phyloP scores from a whole-genome alignment of 169 alveolate genomes.

The Plasmodium malariae region DNA sequence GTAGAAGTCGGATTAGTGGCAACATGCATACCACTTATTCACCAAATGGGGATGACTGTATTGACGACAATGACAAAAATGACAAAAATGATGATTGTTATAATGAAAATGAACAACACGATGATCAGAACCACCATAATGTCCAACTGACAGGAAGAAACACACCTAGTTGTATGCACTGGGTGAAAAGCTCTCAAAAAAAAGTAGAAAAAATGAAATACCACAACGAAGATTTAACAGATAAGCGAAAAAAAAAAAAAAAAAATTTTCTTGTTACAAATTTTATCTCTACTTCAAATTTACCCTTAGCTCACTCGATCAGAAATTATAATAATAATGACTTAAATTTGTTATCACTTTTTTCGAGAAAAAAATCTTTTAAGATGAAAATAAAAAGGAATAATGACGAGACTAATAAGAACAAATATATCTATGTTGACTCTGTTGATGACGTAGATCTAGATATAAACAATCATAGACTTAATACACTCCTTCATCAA shows the following conservation, averaged over 20 bases:
- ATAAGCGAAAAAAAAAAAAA: not conserved
- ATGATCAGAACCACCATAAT: too few species aligned
- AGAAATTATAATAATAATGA: slow-evolving; percentile 14
- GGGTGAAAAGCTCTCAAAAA: not conserved
- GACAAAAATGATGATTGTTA: too few species aligned
- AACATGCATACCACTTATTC: not conserved
- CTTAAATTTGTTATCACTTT: slow-evolving; percentile 50
- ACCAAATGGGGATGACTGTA: not conserved
- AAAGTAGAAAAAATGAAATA: too few species aligned
- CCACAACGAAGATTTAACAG: not conserved
- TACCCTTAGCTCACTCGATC: slow-evolving; percentile 38
- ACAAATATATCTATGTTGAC: slow-evolving; percentile 40
- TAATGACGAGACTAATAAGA: not conserved
- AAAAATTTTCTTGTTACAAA: slow-evolving; percentile 34
- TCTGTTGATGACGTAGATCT: slow-evolving; percentile 4
- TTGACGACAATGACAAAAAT: not conserved
- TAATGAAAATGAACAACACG: too few species aligned
- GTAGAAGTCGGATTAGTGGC: too few species aligned
- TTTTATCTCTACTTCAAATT: slow-evolving; percentile 37
- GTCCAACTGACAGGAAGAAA: too few species aligned
- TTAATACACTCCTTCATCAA: slow-evolving; percentile 1
- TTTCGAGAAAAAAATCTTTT: slow-evolving; percentile 74
- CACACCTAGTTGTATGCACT: too few species aligned
- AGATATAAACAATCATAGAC: slow-evolving; percentile 17
- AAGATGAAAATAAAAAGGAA: slow-evolving; percentile 70